Evolutionary conservation across 306 rosid species (phyloP), one percentile per base, ranked within the genome.

Genomic region (Dalbergia oliveri): DNA sequence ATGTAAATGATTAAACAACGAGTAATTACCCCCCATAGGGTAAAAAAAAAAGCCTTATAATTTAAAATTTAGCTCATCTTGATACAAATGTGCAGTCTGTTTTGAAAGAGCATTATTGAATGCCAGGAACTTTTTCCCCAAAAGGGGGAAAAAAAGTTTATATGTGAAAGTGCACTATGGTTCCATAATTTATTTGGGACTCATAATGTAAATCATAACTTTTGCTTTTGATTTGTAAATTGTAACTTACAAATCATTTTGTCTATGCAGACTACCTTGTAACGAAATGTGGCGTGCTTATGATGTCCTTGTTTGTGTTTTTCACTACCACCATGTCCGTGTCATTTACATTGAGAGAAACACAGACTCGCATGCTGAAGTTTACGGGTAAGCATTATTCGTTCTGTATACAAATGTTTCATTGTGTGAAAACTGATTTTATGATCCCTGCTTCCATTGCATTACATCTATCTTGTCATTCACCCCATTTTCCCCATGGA

Each of bases 281-380:
- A 83, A 93, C 88, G 16, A 96, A 96, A 89, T 96, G 98, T 81
- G 99, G 99, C 6, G 97, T 96, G 87, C 99, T 96, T 78, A 93
- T 96, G 97, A 96, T 96, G 99, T 93, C 99, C 26, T 82, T 96
- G 56, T 96, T 96, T 82, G 99, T 96, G 79, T 96, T 96, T 88
- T 95, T 96, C 81, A 96, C 99, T 31, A 96, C 98, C 43, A 96
- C 98, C 62, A 96, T 96, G 99, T 96, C 99, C 0, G 99, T 96
- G 64, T 96, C 99, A 51, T 96, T 96, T 79, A 96, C 99, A 53
- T 88, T 96, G 85, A 91, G 99, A 82, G 99, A 96, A 90, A 96
- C 99, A 68, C 99, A 96, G 87, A 93, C 97, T 61, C 97, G 99
- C 57, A 96, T 96, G 99, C 95, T 96, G 92, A 96, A 93, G 86